These are phyloP conservation scores for Cruciata laevipes DNA, from an alignment of 257 asterid genomes.

Conservation along the genomic window DNA sequence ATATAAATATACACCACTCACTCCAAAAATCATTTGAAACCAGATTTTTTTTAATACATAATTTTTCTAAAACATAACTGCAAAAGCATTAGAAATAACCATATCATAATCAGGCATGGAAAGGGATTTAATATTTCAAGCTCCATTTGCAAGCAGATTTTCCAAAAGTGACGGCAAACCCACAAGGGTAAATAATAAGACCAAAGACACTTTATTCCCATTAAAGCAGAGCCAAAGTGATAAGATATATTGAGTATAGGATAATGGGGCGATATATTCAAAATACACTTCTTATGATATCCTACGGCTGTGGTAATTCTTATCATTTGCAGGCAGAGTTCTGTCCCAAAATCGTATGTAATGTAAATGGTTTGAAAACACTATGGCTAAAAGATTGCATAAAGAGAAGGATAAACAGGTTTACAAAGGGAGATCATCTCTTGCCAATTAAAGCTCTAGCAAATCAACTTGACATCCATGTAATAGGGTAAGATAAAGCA, in stretches of 20 bases:
- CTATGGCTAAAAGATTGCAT: not conserved
- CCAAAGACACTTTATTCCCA: not conserved
- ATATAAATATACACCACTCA: constrained; percentile 6
- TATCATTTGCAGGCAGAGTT: not conserved
- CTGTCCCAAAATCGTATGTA: not conserved
- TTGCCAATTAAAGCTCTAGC: not conserved
- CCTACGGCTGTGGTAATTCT: not conserved
- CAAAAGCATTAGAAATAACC: not conserved
- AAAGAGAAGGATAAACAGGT: not conserved
- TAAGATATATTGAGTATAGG: not conserved
- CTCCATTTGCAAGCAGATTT: not conserved
- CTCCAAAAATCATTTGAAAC: not conserved
- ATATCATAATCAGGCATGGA: not conserved
- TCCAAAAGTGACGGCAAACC: constrained; percentile 1
- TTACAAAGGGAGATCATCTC: not conserved
- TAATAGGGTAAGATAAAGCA: constrained; percentile 4
- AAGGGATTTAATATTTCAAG: not conserved
- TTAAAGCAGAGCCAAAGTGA: not conserved
- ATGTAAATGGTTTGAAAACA: not conserved
- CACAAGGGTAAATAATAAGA: not conserved
- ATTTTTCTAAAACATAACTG: no score
- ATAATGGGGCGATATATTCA: not conserved
- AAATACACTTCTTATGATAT: not conserved
- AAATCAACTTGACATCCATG: not conserved
- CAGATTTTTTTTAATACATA: not conserved